Conservation (phyloP, 805 yeast species). For the Ogataea nonfermentans region DNA sequence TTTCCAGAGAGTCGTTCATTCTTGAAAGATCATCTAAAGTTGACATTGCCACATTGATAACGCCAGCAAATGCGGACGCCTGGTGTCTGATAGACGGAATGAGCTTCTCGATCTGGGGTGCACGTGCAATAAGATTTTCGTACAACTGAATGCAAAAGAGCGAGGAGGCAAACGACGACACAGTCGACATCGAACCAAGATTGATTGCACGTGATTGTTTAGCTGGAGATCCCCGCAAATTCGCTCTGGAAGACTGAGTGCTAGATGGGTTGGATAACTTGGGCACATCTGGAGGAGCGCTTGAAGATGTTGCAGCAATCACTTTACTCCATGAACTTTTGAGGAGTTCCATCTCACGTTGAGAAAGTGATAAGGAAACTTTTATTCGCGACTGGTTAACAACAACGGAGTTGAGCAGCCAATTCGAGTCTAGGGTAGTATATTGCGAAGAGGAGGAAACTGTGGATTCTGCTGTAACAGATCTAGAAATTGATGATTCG, state of each 20-base stretch:
- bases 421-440: conserved; percentile 31
- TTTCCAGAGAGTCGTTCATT: conserved; percentile 57
- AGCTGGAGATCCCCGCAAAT: conserved; percentile 1
- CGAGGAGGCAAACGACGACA: conserved; percentile 47
- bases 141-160: conserved; percentile 77
- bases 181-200: conserved; percentile 6
- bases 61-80: conserved; percentile 78
- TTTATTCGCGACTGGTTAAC: conserved; percentile 25
- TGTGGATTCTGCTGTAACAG: conserved; percentile 27
- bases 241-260: background rate
- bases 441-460: conserved; percentile 20
- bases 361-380: conserved; percentile 27
- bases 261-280: background rate
- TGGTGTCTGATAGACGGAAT: conserved; percentile 79
- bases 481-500: conserved; percentile 20
- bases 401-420: conserved; percentile 35
- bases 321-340: conserved; percentile 48
- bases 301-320: conserved; percentile 19
- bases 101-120: conserved; percentile 56
- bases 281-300: background rate
- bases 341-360: conserved; percentile 43
- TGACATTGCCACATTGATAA: conserved; percentile 62
- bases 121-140: conserved; percentile 60
- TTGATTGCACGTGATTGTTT: conserved; percentile 1
- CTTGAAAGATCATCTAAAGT: conserved; percentile 57